Conservation (phyloP, 495 filamentous ascomycete species). For the Neurospora sp. region DNA sequence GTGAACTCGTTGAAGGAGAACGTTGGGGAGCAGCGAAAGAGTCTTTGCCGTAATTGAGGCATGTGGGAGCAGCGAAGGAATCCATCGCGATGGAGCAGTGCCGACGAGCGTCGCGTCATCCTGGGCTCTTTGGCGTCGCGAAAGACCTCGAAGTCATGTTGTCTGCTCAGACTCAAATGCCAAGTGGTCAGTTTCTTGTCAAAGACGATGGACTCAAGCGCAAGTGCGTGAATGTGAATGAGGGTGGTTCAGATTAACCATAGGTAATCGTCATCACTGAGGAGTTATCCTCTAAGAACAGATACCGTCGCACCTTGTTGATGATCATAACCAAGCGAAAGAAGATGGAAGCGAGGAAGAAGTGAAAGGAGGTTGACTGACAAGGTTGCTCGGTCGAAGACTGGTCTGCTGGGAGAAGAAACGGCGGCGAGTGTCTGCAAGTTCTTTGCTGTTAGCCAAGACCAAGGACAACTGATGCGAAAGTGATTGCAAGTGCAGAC, state of each 20-base stretch:
- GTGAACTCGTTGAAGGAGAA: background rate
- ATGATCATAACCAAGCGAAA: background rate
- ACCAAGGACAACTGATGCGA: background rate
- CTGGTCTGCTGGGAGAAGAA: background rate
- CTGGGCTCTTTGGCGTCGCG: background rate
- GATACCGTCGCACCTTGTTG: background rate
- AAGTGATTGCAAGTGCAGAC: background rate
- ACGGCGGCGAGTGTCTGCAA: background rate
- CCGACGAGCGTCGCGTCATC: background rate
- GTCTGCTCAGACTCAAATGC: background rate
- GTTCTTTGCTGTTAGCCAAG: background rate
- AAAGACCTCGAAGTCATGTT: background rate
- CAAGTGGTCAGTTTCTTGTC: background rate
- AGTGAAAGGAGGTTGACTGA: background rate
- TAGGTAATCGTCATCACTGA: background rate
- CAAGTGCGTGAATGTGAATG: background rate
- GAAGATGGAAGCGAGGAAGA: background rate
- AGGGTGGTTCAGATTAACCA: background rate
- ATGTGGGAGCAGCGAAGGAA: background rate
- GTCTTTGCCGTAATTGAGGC: background rate
- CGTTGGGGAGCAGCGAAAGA: background rate
- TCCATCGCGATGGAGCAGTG: background rate
- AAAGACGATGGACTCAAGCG: background rate
- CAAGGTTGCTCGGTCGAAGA: background rate
- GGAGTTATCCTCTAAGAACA: background rate